Percentiles rank a stretch among this genome's conserved stretches.
Conservation (phyloP, 768 basidiomycete genomes). For the Agrocybe praecox region DNA sequence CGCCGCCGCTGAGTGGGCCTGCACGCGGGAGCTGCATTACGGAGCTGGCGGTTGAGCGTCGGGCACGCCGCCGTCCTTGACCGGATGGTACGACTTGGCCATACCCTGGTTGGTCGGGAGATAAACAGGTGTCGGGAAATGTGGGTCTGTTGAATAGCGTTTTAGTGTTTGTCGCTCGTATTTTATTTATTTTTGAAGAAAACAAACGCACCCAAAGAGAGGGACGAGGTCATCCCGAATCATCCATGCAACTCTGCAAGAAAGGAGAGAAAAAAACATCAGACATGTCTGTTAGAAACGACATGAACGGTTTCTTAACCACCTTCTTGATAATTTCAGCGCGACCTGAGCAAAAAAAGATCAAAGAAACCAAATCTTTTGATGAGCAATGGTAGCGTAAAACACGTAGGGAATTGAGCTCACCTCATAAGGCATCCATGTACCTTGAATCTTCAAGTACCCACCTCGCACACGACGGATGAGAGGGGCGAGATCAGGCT, state of each 20-base stretch:
- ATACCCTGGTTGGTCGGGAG: conserved; percentile 85
- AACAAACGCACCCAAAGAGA: conserved; percentile 72
- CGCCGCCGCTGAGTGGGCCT: conserved; percentile 23
- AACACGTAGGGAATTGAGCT: conserved; percentile 21
- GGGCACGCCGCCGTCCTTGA: conserved; percentile 60
- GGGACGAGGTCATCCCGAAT: conserved; percentile 86
- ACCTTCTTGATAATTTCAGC: conserved; percentile 79
- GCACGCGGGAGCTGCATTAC: conserved; percentile 30
- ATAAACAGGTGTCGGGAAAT: conserved; percentile 81
- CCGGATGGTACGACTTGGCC: conserved; percentile 76
- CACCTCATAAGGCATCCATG: conserved; percentile 93
- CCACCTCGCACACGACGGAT: conserved; percentile 86
- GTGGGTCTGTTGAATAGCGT: conserved; percentile 56
- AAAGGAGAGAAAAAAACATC: conserved; percentile 9
- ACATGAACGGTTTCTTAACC: conserved; percentile 24
- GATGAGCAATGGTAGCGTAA: conserved; percentile 12
- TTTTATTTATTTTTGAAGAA: background rate
- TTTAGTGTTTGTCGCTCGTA: conserved; percentile 3
- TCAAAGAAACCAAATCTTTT: background rate
- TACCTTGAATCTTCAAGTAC: conserved; percentile 91
- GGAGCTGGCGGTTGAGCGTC: conserved; percentile 50
- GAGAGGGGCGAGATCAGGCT: conserved; percentile 82
- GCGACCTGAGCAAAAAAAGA: conserved; percentile 56
- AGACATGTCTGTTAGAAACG: background rate
- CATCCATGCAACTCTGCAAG: conserved; percentile 78